Evolutionary conservation across 768 basidiomycete genomes (phyloP), one percentile per base, ranked within the genome.

Genomic region (Sporobolomyces roseus): DNA sequence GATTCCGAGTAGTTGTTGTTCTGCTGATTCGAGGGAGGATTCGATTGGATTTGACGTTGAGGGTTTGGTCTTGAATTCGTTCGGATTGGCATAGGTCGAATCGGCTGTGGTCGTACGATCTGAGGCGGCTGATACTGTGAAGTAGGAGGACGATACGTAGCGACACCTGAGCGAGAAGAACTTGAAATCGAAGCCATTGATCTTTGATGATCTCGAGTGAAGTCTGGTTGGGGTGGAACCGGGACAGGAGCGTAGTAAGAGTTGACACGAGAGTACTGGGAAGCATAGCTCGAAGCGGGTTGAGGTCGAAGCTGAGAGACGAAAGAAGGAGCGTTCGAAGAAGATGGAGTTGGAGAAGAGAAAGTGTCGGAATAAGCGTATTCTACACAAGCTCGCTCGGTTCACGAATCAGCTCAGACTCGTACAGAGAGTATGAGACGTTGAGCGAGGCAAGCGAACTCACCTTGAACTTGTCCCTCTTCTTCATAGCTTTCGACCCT

Each of bases 141-240:
- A n/a, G n/a, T n/a, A n/a, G n/a, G n/a, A n/a, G 56, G 56, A 41
- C 38, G 38, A 41, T n/a, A n/a, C 56, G 32, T 43, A n/a, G 56
- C 29, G 8, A 38, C 56, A 46, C 41, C 56, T n/a, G 30, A 53
- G 14, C 25, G 49, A 50, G 49, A 12, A 51, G 52, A 32, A 53
- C 30, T 21, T 16, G 33, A 23, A 33, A 30, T 10, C 10, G 45
- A 43, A 56, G 55, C 23, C 25, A 13, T 51, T n/a, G 50, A 35
- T 10, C 4, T 36, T 21, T 33, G n/a, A 10, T 25, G 54, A 25
- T 23, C 3, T 2, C 19, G 21, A 3, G 35, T 5, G 35, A 46
- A 33, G 29, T 33, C 12, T 14, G 43, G 36, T 13, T 2, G 45
- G n/a, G 43, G 58, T 25, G 58, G 43, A 23, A n/a, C n/a, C n/a